Base-by-base conservation (phyloP, 208 protist species). In the Leishmania lainsoni region DNA sequence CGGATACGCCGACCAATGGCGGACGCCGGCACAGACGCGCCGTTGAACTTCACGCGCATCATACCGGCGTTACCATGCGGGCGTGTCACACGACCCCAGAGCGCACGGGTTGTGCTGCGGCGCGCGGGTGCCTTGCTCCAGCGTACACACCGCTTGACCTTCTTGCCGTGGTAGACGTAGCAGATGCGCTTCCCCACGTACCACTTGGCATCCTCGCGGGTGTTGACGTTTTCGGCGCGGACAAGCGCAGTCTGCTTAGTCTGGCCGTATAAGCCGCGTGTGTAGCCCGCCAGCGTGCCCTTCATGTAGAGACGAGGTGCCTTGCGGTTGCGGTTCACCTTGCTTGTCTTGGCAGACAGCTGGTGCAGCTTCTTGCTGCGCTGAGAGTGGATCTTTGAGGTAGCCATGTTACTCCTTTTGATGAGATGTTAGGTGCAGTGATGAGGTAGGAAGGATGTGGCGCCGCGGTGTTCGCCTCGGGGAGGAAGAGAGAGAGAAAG, bases 151-250 rank as follows among this genome's bases (percentile, higher is more conserved):
- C 93, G 93, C 92, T 95, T 95, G 80, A 98, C 93, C 86, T 97
- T 98, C 84, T 98, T 90, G 79, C 97, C 98, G 84, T 99, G 97
- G 94, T 99, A 99, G 52, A 99, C 95, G 92, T 99, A 99, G 86
- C 95, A 98, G 71, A 99, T 93, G 79, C 97, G 94, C 97, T 99
- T 99, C 81, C 99, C 99, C n/a, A 99, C 85, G 92, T 99, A 99
- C 94, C 97, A 99, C 56, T 87, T 76, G 79, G 99, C 93, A 63
- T 99, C 99, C 73, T 99, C 91, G 81, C 93, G 97, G 78, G 92
- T 97, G 86, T 98, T 96, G 63, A 99, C 98, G 87, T 99, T 99
- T 89, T 99, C 98, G 79, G 99, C 91, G 89, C 96, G 98, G 22
- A 99, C 75, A 58, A 99, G 88, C n/a, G 97, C 95, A 45, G 93